phyloP scores from a whole-genome alignment of 2,329 filamentous ascomycete genomes.

The Aspergillus quadricinctus region DNA sequence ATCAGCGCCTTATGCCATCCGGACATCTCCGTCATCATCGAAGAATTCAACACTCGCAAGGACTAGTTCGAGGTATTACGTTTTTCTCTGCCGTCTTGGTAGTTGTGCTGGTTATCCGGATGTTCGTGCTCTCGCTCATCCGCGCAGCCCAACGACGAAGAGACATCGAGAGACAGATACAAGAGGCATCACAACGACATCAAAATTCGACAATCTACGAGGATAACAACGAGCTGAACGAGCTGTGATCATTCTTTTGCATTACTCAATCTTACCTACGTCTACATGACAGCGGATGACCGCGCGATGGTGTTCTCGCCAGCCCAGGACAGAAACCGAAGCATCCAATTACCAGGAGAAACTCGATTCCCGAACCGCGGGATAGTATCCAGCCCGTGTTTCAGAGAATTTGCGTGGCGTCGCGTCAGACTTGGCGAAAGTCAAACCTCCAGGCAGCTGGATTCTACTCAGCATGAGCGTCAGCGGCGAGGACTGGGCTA shows the following conservation, averaged over 20 bases:
- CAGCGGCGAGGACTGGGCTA: neutral
- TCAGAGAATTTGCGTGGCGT: neutral
- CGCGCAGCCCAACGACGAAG: neutral
- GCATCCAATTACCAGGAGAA: neutral
- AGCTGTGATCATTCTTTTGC: neutral
- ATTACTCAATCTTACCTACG: neutral
- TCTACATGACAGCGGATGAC: neutral
- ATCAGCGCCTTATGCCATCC: neutral
- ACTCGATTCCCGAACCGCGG: neutral
- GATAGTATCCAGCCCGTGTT: neutral
- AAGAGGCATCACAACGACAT: neutral
- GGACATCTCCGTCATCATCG: neutral
- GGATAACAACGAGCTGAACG: neutral
- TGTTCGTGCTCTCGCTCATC: neutral
- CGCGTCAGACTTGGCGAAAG: neutral
- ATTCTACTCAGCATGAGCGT: neutral
- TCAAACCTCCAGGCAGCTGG: neutral
- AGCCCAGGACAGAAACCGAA: neutral
- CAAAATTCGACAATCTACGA: neutral
- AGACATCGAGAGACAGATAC: neutral
- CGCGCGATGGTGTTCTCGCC: neutral
- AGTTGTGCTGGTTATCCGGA: neutral
- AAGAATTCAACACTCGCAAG: neutral
- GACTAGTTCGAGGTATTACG: neutral
- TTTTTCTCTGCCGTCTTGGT: neutral